These are phyloP conservation scores for Globisporangium apiculatum DNA, from an alignment of 352 stramenopile species.

Conservation along the genomic window DNA sequence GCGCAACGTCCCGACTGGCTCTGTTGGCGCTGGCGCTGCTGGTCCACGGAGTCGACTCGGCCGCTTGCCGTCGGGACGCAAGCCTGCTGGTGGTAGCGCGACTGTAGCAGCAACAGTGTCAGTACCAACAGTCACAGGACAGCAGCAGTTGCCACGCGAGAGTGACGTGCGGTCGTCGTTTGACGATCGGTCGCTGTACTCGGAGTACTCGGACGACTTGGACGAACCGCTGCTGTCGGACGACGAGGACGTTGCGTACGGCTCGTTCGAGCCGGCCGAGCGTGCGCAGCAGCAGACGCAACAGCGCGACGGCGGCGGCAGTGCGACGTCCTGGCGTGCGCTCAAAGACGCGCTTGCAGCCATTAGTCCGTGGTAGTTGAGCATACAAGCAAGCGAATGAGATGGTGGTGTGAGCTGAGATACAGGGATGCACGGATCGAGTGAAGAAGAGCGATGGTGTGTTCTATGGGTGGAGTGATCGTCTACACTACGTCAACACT, in stretches of 20 bases:
- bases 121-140: background rate
- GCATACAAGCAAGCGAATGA: no score
- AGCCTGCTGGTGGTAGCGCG: background rate
- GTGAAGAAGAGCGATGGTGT: background rate
- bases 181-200: constrained; percentile 10
- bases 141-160: background rate
- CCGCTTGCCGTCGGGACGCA: constrained; percentile 8
- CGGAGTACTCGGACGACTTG: constrained; percentile 29
- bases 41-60: background rate
- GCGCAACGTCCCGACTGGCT: constrained; percentile 19
- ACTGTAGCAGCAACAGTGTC: background rate
- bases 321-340: constrained; percentile 32
- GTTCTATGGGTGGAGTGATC: no score
- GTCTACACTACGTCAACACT: no score
- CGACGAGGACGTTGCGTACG: constrained; percentile 57
- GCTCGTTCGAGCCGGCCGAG: constrained; percentile 37
- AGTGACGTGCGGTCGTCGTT: constrained; percentile 6
- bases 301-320: background rate
- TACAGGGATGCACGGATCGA: background rate
- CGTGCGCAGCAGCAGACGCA: constrained; percentile 7
- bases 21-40: background rate
- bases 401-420: no score
- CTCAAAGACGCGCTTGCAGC: constrained; percentile 47
- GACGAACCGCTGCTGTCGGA: constrained; percentile 66
- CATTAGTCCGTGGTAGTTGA: constrained; percentile 66